Conservation (phyloP, 1,139 yeast species). For the Candida freyschussii region DNA sequence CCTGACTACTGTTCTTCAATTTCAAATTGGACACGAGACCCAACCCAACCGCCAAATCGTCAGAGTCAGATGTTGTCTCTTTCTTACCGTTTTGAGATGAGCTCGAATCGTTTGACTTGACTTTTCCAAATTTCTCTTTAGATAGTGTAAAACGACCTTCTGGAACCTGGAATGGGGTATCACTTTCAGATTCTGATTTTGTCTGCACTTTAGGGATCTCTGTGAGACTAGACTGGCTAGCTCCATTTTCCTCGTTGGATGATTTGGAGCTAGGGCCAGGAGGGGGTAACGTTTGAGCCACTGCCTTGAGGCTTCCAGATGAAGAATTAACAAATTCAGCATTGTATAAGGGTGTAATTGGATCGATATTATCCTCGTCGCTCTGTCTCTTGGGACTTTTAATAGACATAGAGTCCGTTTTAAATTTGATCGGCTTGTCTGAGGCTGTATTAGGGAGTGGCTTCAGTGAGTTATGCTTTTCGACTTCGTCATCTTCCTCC, state of each 20-base stretch:
- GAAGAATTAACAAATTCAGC: slow-evolving; percentile 11
- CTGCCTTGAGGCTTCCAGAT: too few species aligned
- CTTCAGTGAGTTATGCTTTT: slow-evolving; percentile 2
- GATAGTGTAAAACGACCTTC: slow-evolving; percentile 22
- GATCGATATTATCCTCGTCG: slow-evolving; percentile 19
- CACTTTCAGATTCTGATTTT: slow-evolving; percentile 10
- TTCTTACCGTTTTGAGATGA: slow-evolving; percentile 15
- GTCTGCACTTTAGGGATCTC: too few species aligned
- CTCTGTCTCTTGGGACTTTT: slow-evolving; percentile 8
- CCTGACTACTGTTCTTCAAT: slow-evolving; percentile 10
- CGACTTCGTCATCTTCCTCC: slow-evolving; percentile 8
- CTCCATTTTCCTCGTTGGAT: not conserved
- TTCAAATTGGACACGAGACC: slow-evolving; percentile 19
- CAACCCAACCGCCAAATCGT: slow-evolving; percentile 25
- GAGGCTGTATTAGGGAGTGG: slow-evolving; percentile 6
- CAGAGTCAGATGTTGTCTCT: slow-evolving; percentile 22
- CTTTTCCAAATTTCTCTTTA: slow-evolving; percentile 8
- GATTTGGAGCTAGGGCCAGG: too few species aligned
- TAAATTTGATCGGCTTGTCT: slow-evolving; percentile 16
- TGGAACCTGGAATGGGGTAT: slow-evolving; percentile 18
- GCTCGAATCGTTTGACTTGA: slow-evolving; percentile 7
- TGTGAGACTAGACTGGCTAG: too few species aligned
- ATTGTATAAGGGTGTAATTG: slow-evolving; percentile 16
- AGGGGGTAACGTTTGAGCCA: too few species aligned
- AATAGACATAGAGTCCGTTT: slow-evolving; percentile 18